Conservation (phyloP, 495 filamentous ascomycete species). For the Terfezia boudieri region DNA sequence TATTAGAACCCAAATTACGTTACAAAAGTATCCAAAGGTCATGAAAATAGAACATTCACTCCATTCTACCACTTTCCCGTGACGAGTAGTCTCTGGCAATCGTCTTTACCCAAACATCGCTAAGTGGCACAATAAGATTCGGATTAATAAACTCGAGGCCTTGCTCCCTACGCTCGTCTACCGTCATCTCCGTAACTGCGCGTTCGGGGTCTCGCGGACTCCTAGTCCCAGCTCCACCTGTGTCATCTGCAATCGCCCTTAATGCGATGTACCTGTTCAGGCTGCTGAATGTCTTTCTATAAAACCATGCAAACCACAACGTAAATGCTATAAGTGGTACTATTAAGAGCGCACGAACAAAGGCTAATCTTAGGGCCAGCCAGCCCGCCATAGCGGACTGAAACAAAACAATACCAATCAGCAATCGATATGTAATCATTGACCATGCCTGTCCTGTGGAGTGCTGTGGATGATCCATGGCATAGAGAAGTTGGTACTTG, state of each 20-base stretch:
- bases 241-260: constrained; percentile 24
- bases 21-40: too few relatives aligned
- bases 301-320: constrained; percentile 67
- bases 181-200: constrained; percentile 21
- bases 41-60: too few relatives aligned
- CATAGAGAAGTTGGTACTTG: constrained; percentile 94
- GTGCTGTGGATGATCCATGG: constrained; percentile 93
- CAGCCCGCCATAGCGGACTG: constrained; percentile 80
- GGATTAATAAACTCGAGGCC: constrained; percentile 51
- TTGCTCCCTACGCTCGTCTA: constrained; percentile 47
- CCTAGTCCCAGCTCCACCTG: constrained; percentile 16
- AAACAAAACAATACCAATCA: constrained; percentile 65
- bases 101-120: neutral
- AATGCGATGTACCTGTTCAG: constrained; percentile 82
- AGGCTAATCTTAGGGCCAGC: constrained; percentile 49
- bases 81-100: neutral
- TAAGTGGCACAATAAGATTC: constrained; percentile 35
- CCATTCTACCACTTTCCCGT: too few relatives aligned
- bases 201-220: constrained; percentile 15
- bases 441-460: constrained; percentile 86
- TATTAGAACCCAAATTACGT: too few relatives aligned
- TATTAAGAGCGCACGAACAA: constrained; percentile 46
- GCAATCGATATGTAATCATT: constrained; percentile 77
- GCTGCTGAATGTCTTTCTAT: constrained; percentile 51
- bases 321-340: constrained; percentile 54